These are phyloP conservation scores for Marchantia polymorpha DNA, from an alignment of 225 moss, liverwort and hornwort species.

Conservation along the genomic window DNA sequence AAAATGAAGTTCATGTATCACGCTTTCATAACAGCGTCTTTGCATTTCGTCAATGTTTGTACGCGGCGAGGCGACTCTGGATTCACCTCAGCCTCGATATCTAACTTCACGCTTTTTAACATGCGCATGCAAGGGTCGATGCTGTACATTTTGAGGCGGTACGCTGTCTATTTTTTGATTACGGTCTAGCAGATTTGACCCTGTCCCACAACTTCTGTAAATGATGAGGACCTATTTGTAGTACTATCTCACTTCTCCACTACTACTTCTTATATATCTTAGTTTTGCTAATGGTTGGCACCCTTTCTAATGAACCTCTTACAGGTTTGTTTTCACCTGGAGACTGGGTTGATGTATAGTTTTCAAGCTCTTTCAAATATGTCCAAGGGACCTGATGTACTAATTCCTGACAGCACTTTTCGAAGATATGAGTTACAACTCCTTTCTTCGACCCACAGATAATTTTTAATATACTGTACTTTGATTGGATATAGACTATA, in stretches of 20 bases:
- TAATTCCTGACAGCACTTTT: too few relatives aligned
- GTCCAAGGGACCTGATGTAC: too few relatives aligned
- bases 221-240: background rate
- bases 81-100: background rate
- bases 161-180: background rate
- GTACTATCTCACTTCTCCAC: background rate
- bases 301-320: background rate
- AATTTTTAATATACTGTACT: too few relatives aligned
- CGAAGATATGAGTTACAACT: too few relatives aligned
- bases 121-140: background rate
- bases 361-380: background rate
- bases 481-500: too few relatives aligned
- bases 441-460: too few relatives aligned
- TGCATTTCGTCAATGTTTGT: background rate
- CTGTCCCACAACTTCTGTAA: background rate
- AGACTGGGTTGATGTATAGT: background rate
- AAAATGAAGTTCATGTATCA: background rate
- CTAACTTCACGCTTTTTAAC: background rate
- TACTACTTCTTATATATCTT: background rate
- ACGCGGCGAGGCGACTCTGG: background rate
- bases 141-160: background rate
- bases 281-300: background rate
- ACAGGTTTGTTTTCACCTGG: background rate
- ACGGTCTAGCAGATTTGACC: too few relatives aligned
- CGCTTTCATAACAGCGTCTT: background rate